These are phyloP conservation scores for Coemansia sp. DNA, from an alignment of 192 early-diverging fungal genomes.

Conservation along the genomic window DNA sequence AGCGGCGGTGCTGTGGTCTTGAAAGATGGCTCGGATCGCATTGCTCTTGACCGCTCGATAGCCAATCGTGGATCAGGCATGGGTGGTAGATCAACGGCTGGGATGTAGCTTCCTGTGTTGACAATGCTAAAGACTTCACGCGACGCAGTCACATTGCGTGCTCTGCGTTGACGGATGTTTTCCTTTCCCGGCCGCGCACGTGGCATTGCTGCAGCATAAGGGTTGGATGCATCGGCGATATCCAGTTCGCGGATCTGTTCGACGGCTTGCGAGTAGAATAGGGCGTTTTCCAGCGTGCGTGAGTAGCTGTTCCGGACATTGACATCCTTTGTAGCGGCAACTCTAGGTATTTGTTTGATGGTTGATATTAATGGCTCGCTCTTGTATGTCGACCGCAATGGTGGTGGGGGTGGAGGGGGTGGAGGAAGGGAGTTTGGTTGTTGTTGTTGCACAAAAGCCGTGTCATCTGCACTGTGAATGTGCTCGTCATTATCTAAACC, in stretches of 20 bases:
- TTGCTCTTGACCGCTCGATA: slow-evolving; percentile 18
- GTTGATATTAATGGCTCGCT: slow-evolving; percentile 40
- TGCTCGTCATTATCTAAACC: neutral
- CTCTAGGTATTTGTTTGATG: neutral
- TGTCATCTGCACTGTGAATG: neutral
- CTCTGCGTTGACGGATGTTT: slow-evolving; percentile 45
- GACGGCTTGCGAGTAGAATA: slow-evolving; percentile 51
- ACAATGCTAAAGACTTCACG: slow-evolving; percentile 43
- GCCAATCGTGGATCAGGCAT: slow-evolving; percentile 5
- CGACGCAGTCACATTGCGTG: slow-evolving; percentile 46
- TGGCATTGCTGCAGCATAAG: slow-evolving; percentile 25
- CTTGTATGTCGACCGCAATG: slow-evolving; percentile 39
- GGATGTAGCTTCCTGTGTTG: slow-evolving; percentile 35
- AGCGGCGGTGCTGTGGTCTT: slow-evolving; percentile 12
- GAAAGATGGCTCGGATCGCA: slow-evolving; percentile 46
- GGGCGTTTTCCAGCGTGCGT: slow-evolving; percentile 50
- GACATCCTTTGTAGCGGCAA: neutral
- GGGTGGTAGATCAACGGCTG: slow-evolving; percentile 9
- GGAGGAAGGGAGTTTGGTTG: neutral
- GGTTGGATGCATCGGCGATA: slow-evolving; percentile 16
- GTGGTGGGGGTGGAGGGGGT: slow-evolving; percentile 8
- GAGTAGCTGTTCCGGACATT: slow-evolving; percentile 35
- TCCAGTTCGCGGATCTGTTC: slow-evolving; percentile 42
- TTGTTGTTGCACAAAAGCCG: neutral
- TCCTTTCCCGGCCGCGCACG: slow-evolving; percentile 45